Percentiles rank a stretch among this genome's conserved stretches.
These are phyloP conservation scores for Cymbidium sinense DNA, from an alignment of 106 monocot genomes.

Conservation along the genomic window DNA sequence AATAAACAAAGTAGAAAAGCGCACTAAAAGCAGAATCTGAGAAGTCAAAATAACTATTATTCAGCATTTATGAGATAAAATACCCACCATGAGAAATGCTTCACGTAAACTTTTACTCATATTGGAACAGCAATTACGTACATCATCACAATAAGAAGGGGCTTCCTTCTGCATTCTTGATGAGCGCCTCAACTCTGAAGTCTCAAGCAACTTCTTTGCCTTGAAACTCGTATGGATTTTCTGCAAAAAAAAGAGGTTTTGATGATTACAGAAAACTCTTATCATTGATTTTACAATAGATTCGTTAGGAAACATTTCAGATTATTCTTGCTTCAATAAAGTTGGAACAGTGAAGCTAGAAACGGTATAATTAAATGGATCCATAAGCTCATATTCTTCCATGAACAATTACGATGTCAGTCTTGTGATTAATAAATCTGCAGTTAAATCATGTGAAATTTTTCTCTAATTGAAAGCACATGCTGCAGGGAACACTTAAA, in stretches of 20 bases:
- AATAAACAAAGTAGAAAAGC: no score
- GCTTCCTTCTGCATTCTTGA: background rate
- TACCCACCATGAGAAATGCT: background rate
- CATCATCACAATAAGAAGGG: conserved; percentile 4
- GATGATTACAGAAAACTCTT: background rate
- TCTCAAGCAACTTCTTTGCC: conserved; percentile 1
- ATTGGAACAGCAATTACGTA: background rate
- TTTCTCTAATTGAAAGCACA: no score
- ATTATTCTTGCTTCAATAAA: background rate
- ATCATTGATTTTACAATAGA: background rate
- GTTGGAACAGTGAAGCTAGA: background rate
- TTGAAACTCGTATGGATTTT: background rate
- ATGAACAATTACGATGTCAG: no score
- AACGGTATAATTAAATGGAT: background rate
- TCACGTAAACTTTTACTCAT: background rate
- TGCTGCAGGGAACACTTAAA: background rate
- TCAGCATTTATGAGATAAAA: background rate
- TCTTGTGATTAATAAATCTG: background rate
- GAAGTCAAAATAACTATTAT: background rate
- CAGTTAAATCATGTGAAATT: background rate
- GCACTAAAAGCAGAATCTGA: background rate
- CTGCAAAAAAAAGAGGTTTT: background rate
- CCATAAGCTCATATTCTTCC: no score
- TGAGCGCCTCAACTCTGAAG: conserved; percentile 7
- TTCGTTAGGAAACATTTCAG: background rate